Conservation (phyloP, 2,329 filamentous ascomycete species). For the Leptographium wingfieldii region DNA sequence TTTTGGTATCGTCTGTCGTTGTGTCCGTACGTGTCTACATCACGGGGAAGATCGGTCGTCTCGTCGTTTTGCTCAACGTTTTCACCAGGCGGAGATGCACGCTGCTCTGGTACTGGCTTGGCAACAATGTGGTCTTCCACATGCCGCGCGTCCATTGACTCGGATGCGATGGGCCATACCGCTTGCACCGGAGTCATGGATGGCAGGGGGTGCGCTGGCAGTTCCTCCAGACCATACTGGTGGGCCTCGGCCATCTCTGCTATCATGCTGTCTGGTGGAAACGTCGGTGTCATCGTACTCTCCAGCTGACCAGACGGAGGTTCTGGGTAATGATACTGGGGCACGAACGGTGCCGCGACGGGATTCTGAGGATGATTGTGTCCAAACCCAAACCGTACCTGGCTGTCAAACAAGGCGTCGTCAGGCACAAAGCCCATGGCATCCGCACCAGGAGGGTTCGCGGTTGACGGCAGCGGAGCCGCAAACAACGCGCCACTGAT, state of each 20-base stretch:
- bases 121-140: neutral
- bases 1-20: conserved; percentile 15
- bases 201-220: neutral
- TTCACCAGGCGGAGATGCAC: neutral
- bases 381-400: conserved; percentile 9
- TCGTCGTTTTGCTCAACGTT: neutral
- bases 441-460: neutral
- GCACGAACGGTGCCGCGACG: neutral
- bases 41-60: conserved; percentile 10
- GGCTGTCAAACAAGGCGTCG: conserved; percentile 3
- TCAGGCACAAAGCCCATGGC: conserved; percentile 6
- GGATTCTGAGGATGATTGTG: neutral
- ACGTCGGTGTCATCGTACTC: neutral
- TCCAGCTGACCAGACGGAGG: conserved; percentile 2
- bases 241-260: neutral
- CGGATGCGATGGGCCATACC: conserved; percentile 8
- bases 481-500: neutral
- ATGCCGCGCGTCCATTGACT: conserved; percentile 2
- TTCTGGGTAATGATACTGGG: conserved; percentile 10
- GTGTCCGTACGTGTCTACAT: conserved; percentile 14
- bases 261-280: neutral
- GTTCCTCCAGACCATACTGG: neutral
- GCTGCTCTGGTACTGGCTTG: neutral
- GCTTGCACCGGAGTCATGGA: neutral
- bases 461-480: neutral